Evolutionary conservation across 2,329 filamentous ascomycete genomes (phyloP).

Genomic region (Phialophora tarda): DNA sequence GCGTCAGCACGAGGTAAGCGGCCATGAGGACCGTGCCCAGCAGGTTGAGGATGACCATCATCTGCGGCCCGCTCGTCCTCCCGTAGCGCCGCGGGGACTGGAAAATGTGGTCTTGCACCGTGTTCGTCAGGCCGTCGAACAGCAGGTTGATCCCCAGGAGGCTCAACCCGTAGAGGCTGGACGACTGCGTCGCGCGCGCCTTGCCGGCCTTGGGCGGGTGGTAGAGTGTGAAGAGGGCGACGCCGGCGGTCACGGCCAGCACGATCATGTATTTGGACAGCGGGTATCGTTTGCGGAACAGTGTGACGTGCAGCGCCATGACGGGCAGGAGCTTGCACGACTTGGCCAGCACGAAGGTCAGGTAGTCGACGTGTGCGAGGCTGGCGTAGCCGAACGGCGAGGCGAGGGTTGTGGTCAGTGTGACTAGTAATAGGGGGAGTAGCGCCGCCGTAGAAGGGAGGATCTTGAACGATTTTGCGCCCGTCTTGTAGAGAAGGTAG

Average conservation of each 20-base stretch:
- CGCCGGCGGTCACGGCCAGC: slow-evolving; percentile 84
- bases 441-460: slow-evolving; percentile 80
- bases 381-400: slow-evolving; percentile 95
- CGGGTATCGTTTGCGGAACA: slow-evolving; percentile 88
- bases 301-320: slow-evolving; percentile 92
- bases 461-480: slow-evolving; percentile 58
- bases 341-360: slow-evolving; percentile 96
- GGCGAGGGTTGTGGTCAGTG: slow-evolving; percentile 83
- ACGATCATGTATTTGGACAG: slow-evolving; percentile 97
- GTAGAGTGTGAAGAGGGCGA: slow-evolving; percentile 93
- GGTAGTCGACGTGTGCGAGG: slow-evolving; percentile 93
- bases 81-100: slow-evolving; percentile 66
- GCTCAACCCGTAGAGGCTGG: slow-evolving; percentile 73
- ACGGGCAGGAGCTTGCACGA: slow-evolving; percentile 98
- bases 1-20: slow-evolving; percentile 76
- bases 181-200: slow-evolving; percentile 54
- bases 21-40: slow-evolving; percentile 80
- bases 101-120: slow-evolving; percentile 95
- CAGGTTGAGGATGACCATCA: slow-evolving; percentile 98
- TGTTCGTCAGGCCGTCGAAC: slow-evolving; percentile 95
- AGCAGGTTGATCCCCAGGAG: slow-evolving; percentile 87
- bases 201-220: slow-evolving; percentile 65
- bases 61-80: slow-evolving; percentile 88
- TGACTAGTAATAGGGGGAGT: slow-evolving; percentile 79
- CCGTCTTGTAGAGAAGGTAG: slow-evolving; percentile 74